phyloP scores from a whole-genome alignment of 2,329 filamentous ascomycete genomes.

The Exophiala sideris region DNA sequence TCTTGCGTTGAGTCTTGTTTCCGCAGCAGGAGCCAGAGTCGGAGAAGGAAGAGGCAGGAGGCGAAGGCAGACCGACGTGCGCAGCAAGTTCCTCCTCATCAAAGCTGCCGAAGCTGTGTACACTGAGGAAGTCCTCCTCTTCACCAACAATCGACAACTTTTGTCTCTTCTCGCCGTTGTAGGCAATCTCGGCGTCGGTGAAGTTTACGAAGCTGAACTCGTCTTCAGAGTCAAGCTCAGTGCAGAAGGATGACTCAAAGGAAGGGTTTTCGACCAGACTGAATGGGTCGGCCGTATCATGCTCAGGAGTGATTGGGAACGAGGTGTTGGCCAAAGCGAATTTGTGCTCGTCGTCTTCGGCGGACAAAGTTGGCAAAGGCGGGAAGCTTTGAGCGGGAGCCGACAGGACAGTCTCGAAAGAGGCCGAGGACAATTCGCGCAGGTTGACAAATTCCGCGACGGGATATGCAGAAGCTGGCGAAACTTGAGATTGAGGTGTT shows the following conservation, averaged over 20 bases:
- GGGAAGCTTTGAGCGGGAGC: slow-evolving; percentile 52
- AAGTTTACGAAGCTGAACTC: slow-evolving; percentile 79
- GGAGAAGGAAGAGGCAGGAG: slow-evolving; percentile 58
- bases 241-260: slow-evolving; percentile 73
- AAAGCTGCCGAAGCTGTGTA: slow-evolving; percentile 72
- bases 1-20: slow-evolving; percentile 47
- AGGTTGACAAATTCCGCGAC: slow-evolving; percentile 89
- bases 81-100: slow-evolving; percentile 64
- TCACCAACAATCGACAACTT: slow-evolving; percentile 58
- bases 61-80: slow-evolving; percentile 61
- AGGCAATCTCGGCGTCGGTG: slow-evolving; percentile 56
- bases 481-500: slow-evolving; percentile 29
- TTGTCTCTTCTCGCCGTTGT: slow-evolving; percentile 66
- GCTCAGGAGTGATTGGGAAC: slow-evolving; percentile 40
- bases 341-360: slow-evolving; percentile 61
- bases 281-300: slow-evolving; percentile 31
- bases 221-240: slow-evolving; percentile 83
- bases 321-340: slow-evolving; percentile 47
- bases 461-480: slow-evolving; percentile 55
- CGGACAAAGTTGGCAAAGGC: slow-evolving; percentile 59
- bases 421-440: slow-evolving; percentile 74
- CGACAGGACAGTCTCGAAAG: slow-evolving; percentile 42
- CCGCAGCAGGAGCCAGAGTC: slow-evolving; percentile 34
- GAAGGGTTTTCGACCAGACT: slow-evolving; percentile 47
- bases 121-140: slow-evolving; percentile 73